Percentiles rank a stretch among this genome's conserved stretches.
phyloP scores from a whole-genome alignment of 768 basidiomycete genomes.

The Hemileccinum rubropunctum region DNA sequence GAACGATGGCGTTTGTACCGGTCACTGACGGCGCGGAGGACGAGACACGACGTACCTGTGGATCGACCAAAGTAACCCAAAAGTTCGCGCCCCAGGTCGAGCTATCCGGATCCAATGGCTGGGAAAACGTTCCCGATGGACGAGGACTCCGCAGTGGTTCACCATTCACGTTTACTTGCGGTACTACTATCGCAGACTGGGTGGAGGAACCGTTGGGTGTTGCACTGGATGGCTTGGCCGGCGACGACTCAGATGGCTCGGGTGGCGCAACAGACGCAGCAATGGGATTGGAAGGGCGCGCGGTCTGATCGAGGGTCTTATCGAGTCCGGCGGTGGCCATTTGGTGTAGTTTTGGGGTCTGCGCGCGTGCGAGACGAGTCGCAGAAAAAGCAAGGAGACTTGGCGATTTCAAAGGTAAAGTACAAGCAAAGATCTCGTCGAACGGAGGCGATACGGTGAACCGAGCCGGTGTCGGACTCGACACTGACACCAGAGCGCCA shows the following conservation, averaged over 20 bases:
- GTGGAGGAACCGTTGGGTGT: conserved; percentile 11
- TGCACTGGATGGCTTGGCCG: conserved; percentile 8
- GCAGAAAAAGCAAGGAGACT: not conserved
- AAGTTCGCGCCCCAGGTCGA: conserved; percentile 85
- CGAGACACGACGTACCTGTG: conserved; percentile 56
- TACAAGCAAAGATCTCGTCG: conserved; percentile 17
- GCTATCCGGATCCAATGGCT: conserved; percentile 33
- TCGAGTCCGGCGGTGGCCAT: conserved; percentile 27
- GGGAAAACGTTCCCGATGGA: conserved; percentile 25
- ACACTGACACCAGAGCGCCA: conserved; percentile 10
- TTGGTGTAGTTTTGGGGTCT: conserved; percentile 7
- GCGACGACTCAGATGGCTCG: conserved; percentile 4
- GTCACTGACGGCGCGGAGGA: conserved; percentile 8
- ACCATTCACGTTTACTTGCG: conserved; percentile 36
- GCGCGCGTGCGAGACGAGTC: not conserved
- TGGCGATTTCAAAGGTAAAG: conserved; percentile 12
- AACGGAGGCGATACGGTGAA: conserved; percentile 5
- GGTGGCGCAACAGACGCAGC: not conserved
- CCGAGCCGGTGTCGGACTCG: conserved; percentile 12
- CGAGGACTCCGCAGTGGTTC: conserved; percentile 32
- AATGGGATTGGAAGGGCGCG: conserved; percentile 3
- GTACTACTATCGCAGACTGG: conserved; percentile 22
- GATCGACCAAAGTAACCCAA: conserved; percentile 93
- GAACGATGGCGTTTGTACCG: conserved; percentile 5
- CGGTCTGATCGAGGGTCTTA: conserved; percentile 25